Conservation (phyloP, 495 filamentous ascomycete species). For the Penicillium daleae region DNA sequence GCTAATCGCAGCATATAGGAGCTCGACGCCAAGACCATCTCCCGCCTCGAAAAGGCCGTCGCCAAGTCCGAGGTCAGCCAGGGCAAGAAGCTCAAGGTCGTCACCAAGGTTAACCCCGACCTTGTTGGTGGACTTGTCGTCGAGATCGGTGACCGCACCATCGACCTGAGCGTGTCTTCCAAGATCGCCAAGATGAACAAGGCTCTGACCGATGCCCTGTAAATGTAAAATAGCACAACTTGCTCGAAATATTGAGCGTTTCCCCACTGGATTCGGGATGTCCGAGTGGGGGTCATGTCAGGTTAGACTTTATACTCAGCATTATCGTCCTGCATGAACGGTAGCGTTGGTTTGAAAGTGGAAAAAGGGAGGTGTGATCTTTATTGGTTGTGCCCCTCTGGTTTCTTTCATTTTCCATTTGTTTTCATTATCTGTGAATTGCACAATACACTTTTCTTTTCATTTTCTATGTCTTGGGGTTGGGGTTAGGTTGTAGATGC, state of each 20-base stretch:
- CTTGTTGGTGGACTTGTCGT: slow-evolving; percentile 93
- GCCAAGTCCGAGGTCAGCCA: slow-evolving; percentile 86
- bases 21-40: slow-evolving; percentile 83
- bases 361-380: not conserved
- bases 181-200: slow-evolving; percentile 99
- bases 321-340: slow-evolving; percentile 36
- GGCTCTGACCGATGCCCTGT: slow-evolving; percentile 92
- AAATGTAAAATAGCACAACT: slow-evolving; percentile 57
- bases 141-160: slow-evolving; percentile 96
- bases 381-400: slow-evolving; percentile 5
- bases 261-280: too few relatives aligned
- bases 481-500: not conserved
- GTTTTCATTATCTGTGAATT: slow-evolving; percentile 38
- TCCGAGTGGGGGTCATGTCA: slow-evolving; percentile 12
- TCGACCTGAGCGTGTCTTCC: slow-evolving; percentile 92
- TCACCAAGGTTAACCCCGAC: slow-evolving; percentile 91
- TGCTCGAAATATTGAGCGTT: too few relatives aligned
- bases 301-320: slow-evolving; percentile 22
- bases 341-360: slow-evolving; percentile 33
- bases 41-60: slow-evolving; percentile 83
- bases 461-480: not conserved
- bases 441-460: slow-evolving; percentile 29
- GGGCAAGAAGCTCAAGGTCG: slow-evolving; percentile 97
- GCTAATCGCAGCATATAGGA: slow-evolving; percentile 52
- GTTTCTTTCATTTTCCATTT: slow-evolving; percentile 27